These are phyloP conservation scores for Gonapodya sp. DNA, from an alignment of 192 early-diverging fungal genomes.

Conservation along the genomic window DNA sequence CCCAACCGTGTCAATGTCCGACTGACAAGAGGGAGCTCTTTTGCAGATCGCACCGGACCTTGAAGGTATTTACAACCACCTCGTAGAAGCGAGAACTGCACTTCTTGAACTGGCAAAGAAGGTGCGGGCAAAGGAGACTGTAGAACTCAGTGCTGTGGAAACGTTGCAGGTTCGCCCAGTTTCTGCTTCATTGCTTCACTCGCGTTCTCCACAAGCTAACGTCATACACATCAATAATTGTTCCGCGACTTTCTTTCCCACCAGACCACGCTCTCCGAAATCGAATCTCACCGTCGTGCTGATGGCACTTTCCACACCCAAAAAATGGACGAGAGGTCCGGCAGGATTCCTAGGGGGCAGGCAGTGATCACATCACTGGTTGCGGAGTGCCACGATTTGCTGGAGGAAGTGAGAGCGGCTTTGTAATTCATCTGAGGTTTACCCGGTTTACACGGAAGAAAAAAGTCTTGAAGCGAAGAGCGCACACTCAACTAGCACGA, in stretches of 20 bases:
- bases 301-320: background rate
- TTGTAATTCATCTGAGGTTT: too few species aligned
- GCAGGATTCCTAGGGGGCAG: background rate
- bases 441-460: background rate
- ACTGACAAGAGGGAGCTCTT: too few species aligned
- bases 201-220: background rate
- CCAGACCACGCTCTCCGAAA: background rate
- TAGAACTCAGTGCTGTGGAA: background rate
- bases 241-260: background rate
- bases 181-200: background rate
- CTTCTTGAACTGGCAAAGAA: background rate
- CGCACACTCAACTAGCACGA: too few species aligned
- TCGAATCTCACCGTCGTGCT: background rate
- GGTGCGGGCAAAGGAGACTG: background rate
- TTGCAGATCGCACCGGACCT: background rate
- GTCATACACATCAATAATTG: background rate
- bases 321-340: background rate
- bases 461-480: too few species aligned
- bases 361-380: background rate
- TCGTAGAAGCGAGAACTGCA: background rate
- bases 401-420: conserved; percentile 4
- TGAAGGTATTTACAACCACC: background rate
- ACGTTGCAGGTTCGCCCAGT: background rate
- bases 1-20: too few species aligned
- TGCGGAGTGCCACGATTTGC: background rate